Conservation (phyloP, 2,329 filamentous ascomycete species). For the Periconia macrospinosa region DNA sequence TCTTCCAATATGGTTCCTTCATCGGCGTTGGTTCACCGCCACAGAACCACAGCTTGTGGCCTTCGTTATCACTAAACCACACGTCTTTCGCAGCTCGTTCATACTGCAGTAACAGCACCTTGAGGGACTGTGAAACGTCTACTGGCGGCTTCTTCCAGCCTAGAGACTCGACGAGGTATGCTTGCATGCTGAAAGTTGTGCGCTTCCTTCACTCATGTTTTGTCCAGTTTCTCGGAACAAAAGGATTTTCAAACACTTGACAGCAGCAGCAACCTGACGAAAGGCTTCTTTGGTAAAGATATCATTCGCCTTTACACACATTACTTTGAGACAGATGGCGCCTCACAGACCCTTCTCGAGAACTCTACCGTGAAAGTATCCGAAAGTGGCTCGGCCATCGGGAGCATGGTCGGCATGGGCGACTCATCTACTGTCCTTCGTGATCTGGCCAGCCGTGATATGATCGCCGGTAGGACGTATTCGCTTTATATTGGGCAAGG, state of each 20-base stretch:
- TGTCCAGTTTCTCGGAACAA: slow-evolving; percentile 24
- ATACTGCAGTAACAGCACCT: slow-evolving; percentile 42
- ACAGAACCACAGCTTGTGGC: slow-evolving; percentile 50
- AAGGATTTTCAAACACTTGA: slow-evolving; percentile 31
- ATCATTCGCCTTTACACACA: slow-evolving; percentile 44
- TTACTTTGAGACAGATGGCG: slow-evolving; percentile 44
- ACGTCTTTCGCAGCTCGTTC: slow-evolving; percentile 41
- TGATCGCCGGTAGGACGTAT: slow-evolving; percentile 46
- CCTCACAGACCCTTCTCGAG: slow-evolving; percentile 37
- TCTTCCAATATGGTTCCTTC: slow-evolving; percentile 50
- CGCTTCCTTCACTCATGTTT: slow-evolving; percentile 13
- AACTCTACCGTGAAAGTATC: slow-evolving; percentile 41
- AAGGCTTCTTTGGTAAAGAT: slow-evolving; percentile 38
- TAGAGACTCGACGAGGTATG: slow-evolving; percentile 36
- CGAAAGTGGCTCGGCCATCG: slow-evolving; percentile 30
- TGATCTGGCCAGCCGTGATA: slow-evolving; percentile 34
- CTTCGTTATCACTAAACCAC: slow-evolving; percentile 46
- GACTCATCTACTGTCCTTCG: slow-evolving; percentile 44
- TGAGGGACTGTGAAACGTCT: slow-evolving; percentile 33
- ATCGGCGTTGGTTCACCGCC: slow-evolving; percentile 47
- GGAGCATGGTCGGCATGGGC: slow-evolving; percentile 46
- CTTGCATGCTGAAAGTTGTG: neutral
- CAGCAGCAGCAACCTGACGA: slow-evolving; percentile 22
- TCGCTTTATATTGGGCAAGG: slow-evolving; percentile 48
- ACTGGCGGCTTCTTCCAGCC: slow-evolving; percentile 40